Percentiles rank a stretch among this genome's conserved stretches.
phyloP scores from a whole-genome alignment of 805 yeast genomes.

The Wickerhamomyces chaumierensis region DNA sequence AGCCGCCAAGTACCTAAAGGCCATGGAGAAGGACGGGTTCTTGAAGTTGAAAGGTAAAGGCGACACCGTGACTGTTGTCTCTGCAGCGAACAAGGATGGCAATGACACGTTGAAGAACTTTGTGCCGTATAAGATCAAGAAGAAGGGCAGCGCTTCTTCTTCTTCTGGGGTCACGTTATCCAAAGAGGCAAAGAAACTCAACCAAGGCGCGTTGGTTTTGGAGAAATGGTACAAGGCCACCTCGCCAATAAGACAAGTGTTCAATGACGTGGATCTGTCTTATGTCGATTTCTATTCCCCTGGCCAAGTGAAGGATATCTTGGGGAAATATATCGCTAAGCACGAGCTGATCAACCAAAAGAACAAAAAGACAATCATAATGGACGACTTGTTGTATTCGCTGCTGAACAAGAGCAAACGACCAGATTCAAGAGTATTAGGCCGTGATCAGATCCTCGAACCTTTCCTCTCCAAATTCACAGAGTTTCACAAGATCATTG shows the following conservation, averaged over 20 bases:
- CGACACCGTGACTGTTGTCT: constrained; percentile 58
- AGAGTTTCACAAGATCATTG: constrained; percentile 36
- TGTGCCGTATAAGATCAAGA: constrained; percentile 42
- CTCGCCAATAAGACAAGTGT: constrained; percentile 32
- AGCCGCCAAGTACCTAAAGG: constrained; percentile 71
- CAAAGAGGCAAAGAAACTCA: constrained; percentile 16
- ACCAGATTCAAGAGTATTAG: constrained; percentile 12
- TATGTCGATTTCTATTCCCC: constrained; percentile 35
- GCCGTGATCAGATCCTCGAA: constrained; percentile 28
- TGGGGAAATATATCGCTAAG: constrained; percentile 44
- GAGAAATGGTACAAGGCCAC: constrained; percentile 55
- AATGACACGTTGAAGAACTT: constrained; percentile 44
- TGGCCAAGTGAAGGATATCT: constrained; percentile 39
- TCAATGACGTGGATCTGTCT: constrained; percentile 29
- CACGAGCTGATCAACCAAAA: constrained; percentile 38
- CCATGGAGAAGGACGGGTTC: constrained; percentile 69
- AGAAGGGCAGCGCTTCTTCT: constrained; percentile 9
- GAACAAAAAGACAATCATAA: constrained; percentile 40
- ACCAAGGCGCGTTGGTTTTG: constrained; percentile 25
- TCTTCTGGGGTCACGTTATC: background rate
- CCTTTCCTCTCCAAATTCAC: constrained; percentile 33
- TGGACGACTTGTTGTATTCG: constrained; percentile 38
- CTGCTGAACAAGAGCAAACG: too few species aligned
- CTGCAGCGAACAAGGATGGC: constrained; percentile 32
- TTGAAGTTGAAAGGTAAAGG: constrained; percentile 73